Evolutionary conservation across 2,329 filamentous ascomycete species (phyloP), one percentile per base, ranked within the genome.

Genomic region (Cercospora janseana): DNA sequence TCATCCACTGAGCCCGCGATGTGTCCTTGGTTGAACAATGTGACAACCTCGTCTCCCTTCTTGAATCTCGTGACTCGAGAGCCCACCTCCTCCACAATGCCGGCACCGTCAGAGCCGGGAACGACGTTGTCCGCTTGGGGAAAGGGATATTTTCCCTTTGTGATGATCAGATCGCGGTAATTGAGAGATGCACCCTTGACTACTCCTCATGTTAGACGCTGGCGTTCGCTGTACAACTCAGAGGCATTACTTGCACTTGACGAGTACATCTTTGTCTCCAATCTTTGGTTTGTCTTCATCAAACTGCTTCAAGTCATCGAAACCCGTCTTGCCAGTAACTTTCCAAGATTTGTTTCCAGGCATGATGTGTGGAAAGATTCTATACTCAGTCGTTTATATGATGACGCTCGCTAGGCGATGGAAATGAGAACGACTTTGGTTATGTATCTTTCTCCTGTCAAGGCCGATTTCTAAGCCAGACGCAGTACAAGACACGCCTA

Each of bases 181-280:
- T 77, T 77, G 45, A 77, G 68, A 9, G 73, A 76, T 2, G 69
- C 70, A 35, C 67, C 73, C 48, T 75, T 69, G 60, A 77, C 73
- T 76, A 43, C 21, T 15, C 28, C 10, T 31, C 4, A 12, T 28
- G 38, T 59, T 35, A 58, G 57, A 6, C n/a, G n/a, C 6, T 7
- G 15, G 16, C 16, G 2, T 18, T 13, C 4, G 13, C 9, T 1
- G 13, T 20, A 10, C 5, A 16, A 5, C 12, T 24, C n/a, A 20
- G 2, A 20, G 10, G 27, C 18, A 34, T 16, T n/a, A 49, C 66
- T 46, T 63, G 74, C 73, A 74, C 68, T 85, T 86, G 59, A 91
- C 81, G 26, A 91, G 75, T 4, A 89, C 85, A 20, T 91, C 82
- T 54, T 79, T 79, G 47, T 88, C 85, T 38, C 85, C 85, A 1